Conservation (phyloP, 495 filamentous ascomycete species). For the Neohortaea acidophila region DNA sequence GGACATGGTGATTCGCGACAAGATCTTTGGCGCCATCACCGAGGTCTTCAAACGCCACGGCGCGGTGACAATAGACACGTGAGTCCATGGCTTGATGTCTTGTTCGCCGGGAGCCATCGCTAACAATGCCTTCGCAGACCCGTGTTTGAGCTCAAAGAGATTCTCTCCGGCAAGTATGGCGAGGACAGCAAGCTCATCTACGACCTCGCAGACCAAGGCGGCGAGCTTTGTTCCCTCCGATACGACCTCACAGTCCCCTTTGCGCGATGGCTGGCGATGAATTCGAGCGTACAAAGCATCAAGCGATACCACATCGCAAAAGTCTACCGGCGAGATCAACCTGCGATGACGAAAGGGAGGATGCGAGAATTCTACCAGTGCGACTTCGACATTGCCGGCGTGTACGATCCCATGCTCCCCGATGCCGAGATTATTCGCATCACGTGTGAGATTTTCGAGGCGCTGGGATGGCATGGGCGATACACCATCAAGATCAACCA, state of each 20-base stretch:
- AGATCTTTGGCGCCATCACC: slow-evolving; percentile 69
- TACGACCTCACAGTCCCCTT: slow-evolving; percentile 91
- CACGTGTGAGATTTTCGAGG: slow-evolving; percentile 70
- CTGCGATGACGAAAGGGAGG: slow-evolving; percentile 70
- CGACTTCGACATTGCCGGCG: slow-evolving; percentile 90
- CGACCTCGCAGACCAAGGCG: slow-evolving; percentile 72
- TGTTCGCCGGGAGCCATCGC: neutral
- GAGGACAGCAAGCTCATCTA: slow-evolving; percentile 87
- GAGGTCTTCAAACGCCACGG: slow-evolving; percentile 82
- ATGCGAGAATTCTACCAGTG: slow-evolving; percentile 98
- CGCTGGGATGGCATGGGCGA: slow-evolving; percentile 54
- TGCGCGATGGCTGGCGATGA: slow-evolving; percentile 78
- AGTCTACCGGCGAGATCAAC: slow-evolving; percentile 70
- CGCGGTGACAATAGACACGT: slow-evolving; percentile 69
- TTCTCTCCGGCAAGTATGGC: slow-evolving; percentile 78
- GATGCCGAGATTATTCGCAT: slow-evolving; percentile 87
- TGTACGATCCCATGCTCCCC: slow-evolving; percentile 84
- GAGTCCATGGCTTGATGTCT: too few species aligned
- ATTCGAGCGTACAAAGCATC: slow-evolving; percentile 53
- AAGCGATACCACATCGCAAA: slow-evolving; percentile 85
- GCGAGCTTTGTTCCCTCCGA: slow-evolving; percentile 68
- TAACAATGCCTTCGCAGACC: slow-evolving; percentile 9
- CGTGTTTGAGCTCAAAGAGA: slow-evolving; percentile 60
- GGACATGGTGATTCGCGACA: slow-evolving; percentile 66
- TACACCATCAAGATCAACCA: slow-evolving; percentile 92